These are phyloP conservation scores for Ambrosia hybrid DNA, from an alignment of 140 eudicot species.

Conservation along the genomic window DNA sequence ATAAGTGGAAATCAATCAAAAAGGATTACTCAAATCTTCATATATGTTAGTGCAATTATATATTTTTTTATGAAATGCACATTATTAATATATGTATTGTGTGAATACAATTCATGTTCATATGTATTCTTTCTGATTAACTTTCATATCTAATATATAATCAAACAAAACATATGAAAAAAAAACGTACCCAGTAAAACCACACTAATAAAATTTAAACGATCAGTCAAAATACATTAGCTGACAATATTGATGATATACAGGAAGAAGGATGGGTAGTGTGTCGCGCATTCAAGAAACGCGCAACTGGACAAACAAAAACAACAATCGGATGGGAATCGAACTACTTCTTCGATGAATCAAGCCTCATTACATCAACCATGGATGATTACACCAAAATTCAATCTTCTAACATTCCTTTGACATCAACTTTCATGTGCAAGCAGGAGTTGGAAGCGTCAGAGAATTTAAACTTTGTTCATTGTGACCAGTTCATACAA, in stretches of 20 bases:
- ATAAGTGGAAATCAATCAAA: background rate
- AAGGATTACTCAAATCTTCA: background rate
- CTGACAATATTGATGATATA: background rate
- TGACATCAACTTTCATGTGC: constrained; percentile 55
- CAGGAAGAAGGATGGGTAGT: constrained; percentile 99
- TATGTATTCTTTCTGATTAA: too few relatives aligned
- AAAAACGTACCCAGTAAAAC: too few relatives aligned
- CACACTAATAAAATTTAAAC: background rate
- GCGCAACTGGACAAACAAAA: constrained; percentile 56
- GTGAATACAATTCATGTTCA: too few relatives aligned
- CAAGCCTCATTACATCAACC: constrained; percentile 43
- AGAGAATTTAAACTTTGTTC: constrained; percentile 35
- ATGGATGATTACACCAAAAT: constrained; percentile 40
- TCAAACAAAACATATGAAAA: background rate
- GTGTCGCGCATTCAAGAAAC: constrained; percentile 89
- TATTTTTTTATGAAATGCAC: too few relatives aligned
- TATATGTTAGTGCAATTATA: background rate
- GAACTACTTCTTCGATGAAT: constrained; percentile 50
- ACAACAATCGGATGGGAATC: constrained; percentile 55
- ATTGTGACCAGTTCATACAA: constrained; percentile 49
- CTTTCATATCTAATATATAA: background rate
- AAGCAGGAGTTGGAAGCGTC: constrained; percentile 65
- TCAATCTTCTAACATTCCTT: constrained; percentile 35
- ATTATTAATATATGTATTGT: too few relatives aligned
- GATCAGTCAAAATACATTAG: background rate